Conservation (phyloP, 1,284 basidiomycete genomes). For the Austropuccinia psidii region DNA sequence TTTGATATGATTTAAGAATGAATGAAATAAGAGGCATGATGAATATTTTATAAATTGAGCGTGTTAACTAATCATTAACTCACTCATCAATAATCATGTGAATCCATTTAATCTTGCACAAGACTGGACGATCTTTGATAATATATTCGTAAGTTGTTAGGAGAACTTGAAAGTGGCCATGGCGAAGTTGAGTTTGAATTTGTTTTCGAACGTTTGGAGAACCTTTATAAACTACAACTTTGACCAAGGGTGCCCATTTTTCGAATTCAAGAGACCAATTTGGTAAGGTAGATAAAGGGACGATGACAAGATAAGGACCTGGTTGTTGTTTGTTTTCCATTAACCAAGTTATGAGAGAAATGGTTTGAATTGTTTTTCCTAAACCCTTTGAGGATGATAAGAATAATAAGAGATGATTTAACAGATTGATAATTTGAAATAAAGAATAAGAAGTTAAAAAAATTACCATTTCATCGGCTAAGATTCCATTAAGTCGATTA, state of each 20-base stretch:
- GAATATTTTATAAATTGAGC: not conserved
- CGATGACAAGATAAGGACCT: constrained; percentile 94
- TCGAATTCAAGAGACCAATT: constrained; percentile 98
- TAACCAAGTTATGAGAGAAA: constrained; percentile 90
- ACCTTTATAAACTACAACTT: constrained; percentile 84
- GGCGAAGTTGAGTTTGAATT: constrained; percentile 54
- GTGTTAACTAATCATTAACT: not conserved
- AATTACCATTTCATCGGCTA: constrained; percentile 54
- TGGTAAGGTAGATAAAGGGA: constrained; percentile 94
- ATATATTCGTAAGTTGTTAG: constrained; percentile 99
- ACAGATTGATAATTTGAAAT: constrained; percentile 9
- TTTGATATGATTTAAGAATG: too few relatives aligned
- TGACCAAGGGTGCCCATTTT: constrained; percentile 88
- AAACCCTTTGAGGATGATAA: constrained; percentile 46
- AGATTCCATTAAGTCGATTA: constrained; percentile 88
- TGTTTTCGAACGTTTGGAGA: constrained; percentile 71
- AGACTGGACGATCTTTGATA: constrained; percentile 86
- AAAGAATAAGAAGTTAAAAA: constrained; percentile 10
- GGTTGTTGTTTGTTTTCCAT: constrained; percentile 85
- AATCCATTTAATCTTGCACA: constrained; percentile 91
- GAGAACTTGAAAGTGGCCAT: constrained; percentile 83
- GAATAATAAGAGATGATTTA: too few relatives aligned
- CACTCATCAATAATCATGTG: constrained; percentile 97
- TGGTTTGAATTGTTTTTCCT: constrained; percentile 63
- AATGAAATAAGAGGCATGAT: too few relatives aligned